phyloP scores from a whole-genome alignment of 371 early-diverging fungal species.

The Sporodiniella umbellata region DNA sequence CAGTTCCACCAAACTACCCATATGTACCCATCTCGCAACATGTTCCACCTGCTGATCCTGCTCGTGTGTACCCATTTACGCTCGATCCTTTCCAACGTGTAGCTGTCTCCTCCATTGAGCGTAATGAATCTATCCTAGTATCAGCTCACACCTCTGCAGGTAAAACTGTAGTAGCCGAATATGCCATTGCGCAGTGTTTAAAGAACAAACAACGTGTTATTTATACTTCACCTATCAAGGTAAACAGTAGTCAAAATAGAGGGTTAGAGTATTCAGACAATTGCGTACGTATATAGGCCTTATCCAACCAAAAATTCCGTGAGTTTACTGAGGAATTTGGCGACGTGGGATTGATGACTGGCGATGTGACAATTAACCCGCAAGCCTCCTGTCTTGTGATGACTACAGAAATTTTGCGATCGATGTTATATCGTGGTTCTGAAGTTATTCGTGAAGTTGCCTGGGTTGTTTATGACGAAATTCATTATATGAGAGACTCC shows the following conservation, averaged over 20 bases:
- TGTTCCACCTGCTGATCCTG: constrained; percentile 75
- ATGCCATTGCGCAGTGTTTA: constrained; percentile 97
- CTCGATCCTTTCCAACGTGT: constrained; percentile 99
- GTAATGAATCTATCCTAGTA: constrained; percentile 97
- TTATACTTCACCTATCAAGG: constrained; percentile 99
- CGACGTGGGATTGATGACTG: constrained; percentile 99
- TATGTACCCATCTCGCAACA: constrained; percentile 89
- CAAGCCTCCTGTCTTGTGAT: constrained; percentile 98
- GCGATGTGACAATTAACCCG: constrained; percentile 99
- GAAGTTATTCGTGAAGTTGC: constrained; percentile 99
- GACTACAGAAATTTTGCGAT: constrained; percentile 99
- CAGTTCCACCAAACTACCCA: constrained; percentile 83
- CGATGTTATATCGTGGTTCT: constrained; percentile 99
- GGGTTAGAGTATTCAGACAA: no score
- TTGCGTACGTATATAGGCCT: constrained; percentile 60
- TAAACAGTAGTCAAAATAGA: constrained; percentile 13
- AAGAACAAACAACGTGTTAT: constrained; percentile 97
- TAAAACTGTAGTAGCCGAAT: constrained; percentile 99
- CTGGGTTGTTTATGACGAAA: constrained; percentile 99
- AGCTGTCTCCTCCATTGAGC: constrained; percentile 88
- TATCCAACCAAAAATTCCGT: constrained; percentile 99
- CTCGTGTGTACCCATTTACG: constrained; percentile 90
- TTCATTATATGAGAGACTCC: constrained; percentile 99
- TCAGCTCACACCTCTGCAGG: constrained; percentile 99
- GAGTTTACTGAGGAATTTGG: constrained; percentile 98